Evolutionary conservation across 805 yeast species (phyloP).

Genomic region (Monosporozyma yasuniensis): DNA sequence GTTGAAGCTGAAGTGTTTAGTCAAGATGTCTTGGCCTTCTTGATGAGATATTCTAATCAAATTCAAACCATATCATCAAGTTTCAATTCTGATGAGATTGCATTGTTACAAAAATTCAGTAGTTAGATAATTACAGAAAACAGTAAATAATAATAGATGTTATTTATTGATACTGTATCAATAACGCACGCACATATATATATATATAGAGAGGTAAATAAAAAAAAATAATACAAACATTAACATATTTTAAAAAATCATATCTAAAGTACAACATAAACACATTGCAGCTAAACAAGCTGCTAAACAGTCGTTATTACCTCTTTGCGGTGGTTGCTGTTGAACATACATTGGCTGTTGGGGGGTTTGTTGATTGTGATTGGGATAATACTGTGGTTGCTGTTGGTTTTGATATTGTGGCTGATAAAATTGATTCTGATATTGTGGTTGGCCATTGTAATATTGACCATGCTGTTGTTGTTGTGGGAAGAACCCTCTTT

Average conservation of each 20-base stretch:
- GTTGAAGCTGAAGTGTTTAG: constrained; percentile 25
- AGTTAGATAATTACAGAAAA: neutral
- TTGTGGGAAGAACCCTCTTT: constrained; percentile 13
- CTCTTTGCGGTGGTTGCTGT: constrained; percentile 34
- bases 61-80: constrained; percentile 13
- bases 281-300: constrained; percentile 49
- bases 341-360: constrained; percentile 48
- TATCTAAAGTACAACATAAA: constrained; percentile 47
- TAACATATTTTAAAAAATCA: constrained; percentile 32
- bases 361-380: constrained; percentile 34
- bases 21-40: constrained; percentile 22
- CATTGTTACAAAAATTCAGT: constrained; percentile 22
- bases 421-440: constrained; percentile 33
- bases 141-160: too few relatives aligned
- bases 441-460: constrained; percentile 25
- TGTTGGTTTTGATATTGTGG: constrained; percentile 35
- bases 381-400: constrained; percentile 35
- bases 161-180: too few relatives aligned
- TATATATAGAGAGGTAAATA: neutral
- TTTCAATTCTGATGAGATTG: constrained; percentile 17
- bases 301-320: constrained; percentile 38
- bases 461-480: constrained; percentile 13
- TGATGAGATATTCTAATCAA: constrained; percentile 17
- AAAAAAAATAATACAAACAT: neutral
- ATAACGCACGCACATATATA: too few relatives aligned